Base-by-base conservation (phyloP, 225 moss, liverwort and hornwort genomes). In the Asterella californica region DNA sequence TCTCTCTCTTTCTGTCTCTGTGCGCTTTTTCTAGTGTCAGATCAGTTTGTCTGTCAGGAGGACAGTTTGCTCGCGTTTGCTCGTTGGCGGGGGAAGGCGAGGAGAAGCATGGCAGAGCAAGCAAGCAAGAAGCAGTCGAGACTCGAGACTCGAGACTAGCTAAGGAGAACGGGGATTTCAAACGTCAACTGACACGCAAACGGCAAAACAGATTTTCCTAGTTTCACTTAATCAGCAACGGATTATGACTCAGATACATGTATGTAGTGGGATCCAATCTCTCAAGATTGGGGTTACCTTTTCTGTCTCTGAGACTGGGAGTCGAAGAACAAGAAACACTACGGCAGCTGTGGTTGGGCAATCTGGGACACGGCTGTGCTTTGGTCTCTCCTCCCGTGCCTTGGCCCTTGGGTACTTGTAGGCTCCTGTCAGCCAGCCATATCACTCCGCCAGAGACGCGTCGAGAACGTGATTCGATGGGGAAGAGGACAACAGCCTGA, bases 381-480 rank as follows among this genome's bases (percentile, higher is more conserved):
- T 27, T 38, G 38, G 69, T 18, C 19, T 18, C 19, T 4, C 42
- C 22, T 36, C 36, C 7, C 4, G n/a, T n/a, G n/a, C n/a, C 6
- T 38, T 36, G 9, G 2, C 36, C 69, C 21, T 38, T 69, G 17
- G 38, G 19, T 38, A 37, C 36, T 36, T 15, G 69, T 69, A 69
- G 38, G 34, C 18, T 37, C n/a, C n/a, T n/a, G n/a, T n/a, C n/a
- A n/a, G 37, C 36, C 38, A 37, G 37, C 29, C 72, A 50, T 7
- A 73, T 70, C 70, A 0, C 5, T 70, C 46, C 42, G 70, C 29
- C 72, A 50, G 30, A 73, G 11, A 47, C 72, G 72, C 72, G 50
- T 30, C 49, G 72, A 50, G 72, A 73, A 73, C 72, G 72, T 73
- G 72, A 73, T 73, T 27, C 72, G n/a, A 27, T 73, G 49, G 1